Base-by-base conservation (phyloP, 495 filamentous ascomycete genomes). In the Penicillium turbatum region DNA sequence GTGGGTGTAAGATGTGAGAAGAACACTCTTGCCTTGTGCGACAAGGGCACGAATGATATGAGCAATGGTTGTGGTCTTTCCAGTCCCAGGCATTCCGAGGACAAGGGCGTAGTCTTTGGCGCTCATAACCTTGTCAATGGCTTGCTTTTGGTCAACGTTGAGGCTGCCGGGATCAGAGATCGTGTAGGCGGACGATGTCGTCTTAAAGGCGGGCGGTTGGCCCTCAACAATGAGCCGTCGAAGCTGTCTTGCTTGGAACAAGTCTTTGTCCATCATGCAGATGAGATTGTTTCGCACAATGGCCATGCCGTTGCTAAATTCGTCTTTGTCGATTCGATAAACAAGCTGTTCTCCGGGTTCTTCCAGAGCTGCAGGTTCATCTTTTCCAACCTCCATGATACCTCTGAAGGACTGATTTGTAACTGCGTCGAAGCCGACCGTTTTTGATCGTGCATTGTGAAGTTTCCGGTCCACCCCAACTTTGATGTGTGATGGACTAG, bases 231-330 rank as follows among this genome's bases (percentile, higher is more conserved):
- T 87, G 21, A 97, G 73, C 27, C 78, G 79, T 40, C 93, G 82
- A 41, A 96, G 80, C 57, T 88, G 77, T 13, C 76, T 77, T n/a
- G 87, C 86, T 46, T 87, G 83, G 65, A 83, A 87, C 12, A 82
- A 68, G 36, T 85, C 84, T 55, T 89, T 84, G 35, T 90, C 83
- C 90, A 98, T 96, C 60, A 95, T 77, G 60, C 90, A 86, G 31
- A 98, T 78, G 0, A 98, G 81, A 59, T 97, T 98, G 66, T 93
- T 95, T 42, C 93, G 87, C 36, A 96, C 88, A 41, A 83, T 86
- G 15, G 93, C 90, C 90, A 98, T 95, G 51, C 93, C 93, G 55
- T 92, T 97, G 71, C 88, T 95, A 70, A 97, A 97, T 65, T 97
- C 93, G 60, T 97, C 93, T 68, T 97, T 97, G 70, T 98, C 93